A percentile compares a stretch with the other conserved stretches of the same genome.
Conservation (phyloP, 164 flowering plant species). For the Stephania japonica region DNA sequence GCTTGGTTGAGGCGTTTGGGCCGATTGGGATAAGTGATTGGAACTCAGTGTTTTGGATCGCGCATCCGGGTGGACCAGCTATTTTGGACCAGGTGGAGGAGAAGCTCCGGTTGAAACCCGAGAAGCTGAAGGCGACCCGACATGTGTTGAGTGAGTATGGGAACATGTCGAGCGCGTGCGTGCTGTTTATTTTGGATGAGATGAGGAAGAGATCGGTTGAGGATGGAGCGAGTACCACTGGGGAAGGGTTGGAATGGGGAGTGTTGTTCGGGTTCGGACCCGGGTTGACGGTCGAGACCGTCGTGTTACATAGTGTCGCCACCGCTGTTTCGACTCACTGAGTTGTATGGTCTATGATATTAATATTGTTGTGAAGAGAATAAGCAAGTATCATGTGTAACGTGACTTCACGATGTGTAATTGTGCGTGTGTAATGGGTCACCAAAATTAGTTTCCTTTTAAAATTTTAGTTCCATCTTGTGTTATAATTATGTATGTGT, state of each 20-base stretch:
- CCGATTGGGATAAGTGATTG: conserved; percentile 5
- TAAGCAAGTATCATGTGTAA: too few relatives aligned
- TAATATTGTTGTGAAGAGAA: too few relatives aligned
- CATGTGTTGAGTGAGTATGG: conserved; percentile 1
- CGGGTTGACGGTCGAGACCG: neutral
- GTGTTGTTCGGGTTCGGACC: neutral
- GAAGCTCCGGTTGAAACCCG: neutral
- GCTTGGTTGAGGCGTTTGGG: conserved; percentile 3
- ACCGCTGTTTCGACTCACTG: neutral
- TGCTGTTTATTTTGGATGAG: conserved; percentile 2
- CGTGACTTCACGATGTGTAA: too few relatives aligned
- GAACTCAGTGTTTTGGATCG: conserved; percentile 1
- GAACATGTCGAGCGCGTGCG: conserved; percentile 3
- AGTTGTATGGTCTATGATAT: neutral
- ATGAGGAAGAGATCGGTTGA: neutral
- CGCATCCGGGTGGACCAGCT: neutral
- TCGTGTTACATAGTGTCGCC: neutral
- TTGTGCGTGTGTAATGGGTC: too few relatives aligned
- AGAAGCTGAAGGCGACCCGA: conserved; percentile 3
- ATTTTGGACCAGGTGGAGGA: conserved; percentile 6
- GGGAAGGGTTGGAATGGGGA: neutral
- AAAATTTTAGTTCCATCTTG: too few relatives aligned
- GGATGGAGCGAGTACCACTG: neutral
- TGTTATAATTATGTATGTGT: too few relatives aligned
- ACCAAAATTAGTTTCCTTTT: too few relatives aligned